phyloP scores from a whole-genome alignment of 2,329 filamentous ascomycete species.

The Sclerotinia sclerotiorum region DNA sequence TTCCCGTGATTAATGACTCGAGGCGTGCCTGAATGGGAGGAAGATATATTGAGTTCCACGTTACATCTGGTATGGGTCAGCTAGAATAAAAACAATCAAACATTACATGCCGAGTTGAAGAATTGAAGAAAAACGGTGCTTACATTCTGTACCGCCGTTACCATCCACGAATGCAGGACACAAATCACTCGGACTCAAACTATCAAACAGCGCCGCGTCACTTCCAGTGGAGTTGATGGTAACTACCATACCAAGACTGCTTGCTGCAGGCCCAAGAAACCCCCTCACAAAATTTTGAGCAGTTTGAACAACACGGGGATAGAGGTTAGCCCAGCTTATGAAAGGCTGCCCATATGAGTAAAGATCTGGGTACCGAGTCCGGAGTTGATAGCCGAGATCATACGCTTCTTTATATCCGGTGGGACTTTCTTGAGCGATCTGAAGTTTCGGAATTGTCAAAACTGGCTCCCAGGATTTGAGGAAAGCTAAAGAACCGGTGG shows the following conservation, averaged over 20 bases:
- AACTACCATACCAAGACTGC: constrained; percentile 54
- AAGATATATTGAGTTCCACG: constrained; percentile 17
- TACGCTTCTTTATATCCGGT: constrained; percentile 63
- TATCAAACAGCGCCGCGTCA: constrained; percentile 56
- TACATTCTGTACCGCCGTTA: constrained; percentile 47
- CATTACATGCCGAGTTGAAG: no score
- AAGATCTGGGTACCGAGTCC: constrained; percentile 50
- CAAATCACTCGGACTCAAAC: constrained; percentile 60
- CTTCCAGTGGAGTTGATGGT: constrained; percentile 58
- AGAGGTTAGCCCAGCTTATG: constrained; percentile 65
- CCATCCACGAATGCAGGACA: constrained; percentile 59
- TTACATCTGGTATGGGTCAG: background rate
- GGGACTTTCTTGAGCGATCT: constrained; percentile 59
- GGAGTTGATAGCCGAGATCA: constrained; percentile 54
- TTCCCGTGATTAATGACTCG: constrained; percentile 41
- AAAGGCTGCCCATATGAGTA: constrained; percentile 49
- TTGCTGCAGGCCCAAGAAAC: constrained; percentile 57
- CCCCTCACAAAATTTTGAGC: constrained; percentile 61
- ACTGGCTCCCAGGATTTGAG: constrained; percentile 59
- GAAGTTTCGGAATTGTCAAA: constrained; percentile 52
- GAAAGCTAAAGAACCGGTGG: constrained; percentile 55
- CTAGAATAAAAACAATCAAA: background rate
- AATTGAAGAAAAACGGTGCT: constrained; percentile 14
- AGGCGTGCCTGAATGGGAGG: constrained; percentile 16
- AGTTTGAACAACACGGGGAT: constrained; percentile 62